Conservation (phyloP, 352 stramenopile genomes). For the Globisporangium polare region DNA sequence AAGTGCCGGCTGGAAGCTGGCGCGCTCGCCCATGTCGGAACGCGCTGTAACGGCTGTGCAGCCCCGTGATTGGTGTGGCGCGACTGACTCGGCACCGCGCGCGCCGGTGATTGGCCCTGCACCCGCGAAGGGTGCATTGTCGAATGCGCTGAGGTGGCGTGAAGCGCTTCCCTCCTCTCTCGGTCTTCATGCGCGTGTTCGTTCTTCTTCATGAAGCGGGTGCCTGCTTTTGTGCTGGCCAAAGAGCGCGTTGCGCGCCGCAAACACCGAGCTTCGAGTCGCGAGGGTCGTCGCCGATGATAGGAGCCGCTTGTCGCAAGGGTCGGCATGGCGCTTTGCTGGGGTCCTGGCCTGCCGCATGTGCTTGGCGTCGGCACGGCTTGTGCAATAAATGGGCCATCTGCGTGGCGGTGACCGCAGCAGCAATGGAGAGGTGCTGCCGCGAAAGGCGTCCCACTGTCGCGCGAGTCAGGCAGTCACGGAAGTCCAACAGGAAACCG, state of each 20-base stretch:
- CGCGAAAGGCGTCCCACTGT: too few species aligned
- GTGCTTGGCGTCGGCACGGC: too few species aligned
- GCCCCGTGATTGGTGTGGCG: slow-evolving; percentile 5
- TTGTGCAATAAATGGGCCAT: too few species aligned
- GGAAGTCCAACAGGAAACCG: background rate
- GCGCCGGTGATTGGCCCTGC: slow-evolving; percentile 3
- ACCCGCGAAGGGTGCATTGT: background rate
- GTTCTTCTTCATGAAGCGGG: background rate
- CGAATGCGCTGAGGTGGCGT: background rate
- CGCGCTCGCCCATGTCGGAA: background rate
- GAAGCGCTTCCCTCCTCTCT: too few species aligned
- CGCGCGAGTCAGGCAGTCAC: background rate
- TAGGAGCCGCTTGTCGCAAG: too few species aligned
- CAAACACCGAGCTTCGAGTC: background rate
- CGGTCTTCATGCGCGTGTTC: slow-evolving; percentile 3
- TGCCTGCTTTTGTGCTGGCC: background rate
- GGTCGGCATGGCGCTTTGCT: too few species aligned
- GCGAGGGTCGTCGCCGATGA: background rate
- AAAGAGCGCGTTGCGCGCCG: background rate
- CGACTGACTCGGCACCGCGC: slow-evolving; percentile 5
- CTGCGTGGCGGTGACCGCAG: too few species aligned
- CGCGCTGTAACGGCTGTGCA: slow-evolving; percentile 1
- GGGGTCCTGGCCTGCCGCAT: too few species aligned
- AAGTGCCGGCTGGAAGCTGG: background rate
- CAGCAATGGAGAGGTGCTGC: too few species aligned